Evolutionary conservation across 2,329 filamentous ascomycete genomes (phyloP).

Genomic region (Paecilomyces fulvus): DNA sequence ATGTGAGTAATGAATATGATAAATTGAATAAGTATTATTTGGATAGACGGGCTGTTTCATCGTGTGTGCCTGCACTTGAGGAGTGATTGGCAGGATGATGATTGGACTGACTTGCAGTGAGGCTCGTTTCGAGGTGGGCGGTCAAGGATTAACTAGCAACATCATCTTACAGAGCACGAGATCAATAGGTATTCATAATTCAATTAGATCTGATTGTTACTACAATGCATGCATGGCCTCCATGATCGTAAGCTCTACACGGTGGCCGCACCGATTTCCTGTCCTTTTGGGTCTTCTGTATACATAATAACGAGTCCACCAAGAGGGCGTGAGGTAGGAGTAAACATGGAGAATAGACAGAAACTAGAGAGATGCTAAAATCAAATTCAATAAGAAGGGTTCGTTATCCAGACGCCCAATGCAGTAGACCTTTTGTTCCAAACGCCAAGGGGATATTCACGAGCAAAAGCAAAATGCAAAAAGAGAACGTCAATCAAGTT

Average conservation of each 20-base stretch:
- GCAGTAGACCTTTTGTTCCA: conserved; percentile 1
- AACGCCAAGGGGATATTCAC: conserved; percentile 5
- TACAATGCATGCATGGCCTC: neutral
- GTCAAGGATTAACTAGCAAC: neutral
- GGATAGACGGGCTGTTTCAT: neutral
- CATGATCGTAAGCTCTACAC: neutral
- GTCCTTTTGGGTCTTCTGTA: neutral
- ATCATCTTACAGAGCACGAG: neutral
- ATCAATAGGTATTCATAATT: neutral
- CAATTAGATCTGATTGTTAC: neutral
- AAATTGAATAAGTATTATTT: neutral
- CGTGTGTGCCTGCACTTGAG: neutral
- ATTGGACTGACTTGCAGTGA: neutral
- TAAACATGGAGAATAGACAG: neutral
- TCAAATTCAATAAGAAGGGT: conserved; percentile 3
- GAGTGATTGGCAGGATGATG: neutral
- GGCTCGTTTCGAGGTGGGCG: neutral
- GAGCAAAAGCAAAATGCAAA: conserved; percentile 5
- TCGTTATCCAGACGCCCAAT: conserved; percentile 1
- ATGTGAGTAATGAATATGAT: neutral
- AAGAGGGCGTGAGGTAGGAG: neutral
- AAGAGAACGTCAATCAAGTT: conserved; percentile 7
- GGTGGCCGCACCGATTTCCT: neutral
- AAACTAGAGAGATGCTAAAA: neutral
- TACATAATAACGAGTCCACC: neutral